Evolutionary conservation across 129 eudicot species (phyloP).

Genomic region (Artemisia annua): DNA sequence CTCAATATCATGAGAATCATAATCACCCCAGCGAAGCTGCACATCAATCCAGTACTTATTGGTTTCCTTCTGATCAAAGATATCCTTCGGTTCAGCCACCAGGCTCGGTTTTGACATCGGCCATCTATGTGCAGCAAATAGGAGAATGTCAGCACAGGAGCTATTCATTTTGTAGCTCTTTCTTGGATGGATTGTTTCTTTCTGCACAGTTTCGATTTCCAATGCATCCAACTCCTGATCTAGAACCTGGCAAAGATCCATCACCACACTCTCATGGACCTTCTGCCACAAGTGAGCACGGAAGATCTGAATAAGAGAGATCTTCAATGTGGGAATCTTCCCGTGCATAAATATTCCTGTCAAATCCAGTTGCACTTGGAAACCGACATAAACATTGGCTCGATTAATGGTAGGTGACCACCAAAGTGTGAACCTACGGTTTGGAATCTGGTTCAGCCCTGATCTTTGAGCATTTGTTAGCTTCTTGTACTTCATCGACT

Average conservation of each 20-base stretch:
- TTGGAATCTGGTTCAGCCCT: conserved; percentile 94
- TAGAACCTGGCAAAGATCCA: conserved; percentile 98
- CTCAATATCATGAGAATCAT: conserved; percentile 97
- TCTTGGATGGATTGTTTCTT: conserved; percentile 97
- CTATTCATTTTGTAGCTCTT: conserved; percentile 99
- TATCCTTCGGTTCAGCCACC: conserved; percentile 94
- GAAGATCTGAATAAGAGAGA: conserved; percentile 93
- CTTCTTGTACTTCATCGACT: conserved; percentile 98
- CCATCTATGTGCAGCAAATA: conserved; percentile 96
- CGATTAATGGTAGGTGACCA: conserved; percentile 99
- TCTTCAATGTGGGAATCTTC: conserved; percentile 91
- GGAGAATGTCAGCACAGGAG: conserved; percentile 93
- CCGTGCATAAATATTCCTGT: conserved; percentile 99
- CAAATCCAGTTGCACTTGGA: conserved; percentile 96
- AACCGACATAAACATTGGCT: conserved; percentile 96
- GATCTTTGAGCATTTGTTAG: conserved; percentile 96
- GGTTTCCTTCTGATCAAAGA: conserved; percentile 96
- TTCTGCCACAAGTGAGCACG: conserved; percentile 99
- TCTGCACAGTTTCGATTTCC: conserved; percentile 97
- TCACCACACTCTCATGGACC: conserved; percentile 96
- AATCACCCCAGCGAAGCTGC: conserved; percentile 99
- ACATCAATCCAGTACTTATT: conserved; percentile 99
- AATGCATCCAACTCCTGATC: conserved; percentile 97
- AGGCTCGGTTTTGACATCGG: conserved; percentile 22
- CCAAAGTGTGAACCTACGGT: conserved; percentile 95